Percentiles rank a stretch among this genome's conserved stretches.
These are phyloP conservation scores for Plasmodium reichenowi DNA, from an alignment of 169 alveolate genomes.

Conservation along the genomic window DNA sequence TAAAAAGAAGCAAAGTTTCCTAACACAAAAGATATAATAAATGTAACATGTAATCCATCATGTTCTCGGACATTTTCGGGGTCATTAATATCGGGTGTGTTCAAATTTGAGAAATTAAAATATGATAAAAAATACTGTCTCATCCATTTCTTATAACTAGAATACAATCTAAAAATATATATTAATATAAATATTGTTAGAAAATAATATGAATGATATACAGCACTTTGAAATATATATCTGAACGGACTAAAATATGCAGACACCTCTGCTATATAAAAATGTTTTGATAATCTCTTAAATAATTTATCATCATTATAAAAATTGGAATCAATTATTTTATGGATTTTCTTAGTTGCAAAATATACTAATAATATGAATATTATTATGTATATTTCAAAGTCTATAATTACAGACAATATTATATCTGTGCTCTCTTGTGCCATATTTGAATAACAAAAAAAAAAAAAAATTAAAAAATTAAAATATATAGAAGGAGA, in stretches of 20 bases:
- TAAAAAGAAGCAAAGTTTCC: slow-evolving; percentile 16
- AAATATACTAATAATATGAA: slow-evolving; percentile 19
- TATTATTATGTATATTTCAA: slow-evolving; percentile 27
- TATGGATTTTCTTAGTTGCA: slow-evolving; percentile 20
- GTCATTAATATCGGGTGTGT: not conserved
- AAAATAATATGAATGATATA: slow-evolving; percentile 48
- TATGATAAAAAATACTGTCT: slow-evolving; percentile 1
- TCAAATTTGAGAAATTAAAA: not conserved
- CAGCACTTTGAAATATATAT: slow-evolving; percentile 20
- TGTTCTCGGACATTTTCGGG: not conserved
- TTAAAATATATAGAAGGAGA: no score
- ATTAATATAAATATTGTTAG: slow-evolving; percentile 15
- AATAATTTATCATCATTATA: slow-evolving; percentile 21
- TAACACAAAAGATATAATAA: slow-evolving; percentile 26
- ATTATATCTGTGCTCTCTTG: slow-evolving; percentile 9
- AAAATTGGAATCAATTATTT: slow-evolving; percentile 30
- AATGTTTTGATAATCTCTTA: slow-evolving; percentile 39
- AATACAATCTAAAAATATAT: slow-evolving; percentile 38
- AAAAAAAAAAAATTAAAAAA: not conserved
- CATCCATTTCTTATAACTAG: slow-evolving; percentile 19
- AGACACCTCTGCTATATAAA: slow-evolving; percentile 37
- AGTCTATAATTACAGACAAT: slow-evolving; percentile 24
- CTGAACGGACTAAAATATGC: slow-evolving; percentile 46
- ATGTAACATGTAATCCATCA: not conserved
- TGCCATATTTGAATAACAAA: slow-evolving; percentile 9